These are phyloP conservation scores for Kazachstania viticola DNA, from an alignment of 805 yeast species.

Conservation along the genomic window DNA sequence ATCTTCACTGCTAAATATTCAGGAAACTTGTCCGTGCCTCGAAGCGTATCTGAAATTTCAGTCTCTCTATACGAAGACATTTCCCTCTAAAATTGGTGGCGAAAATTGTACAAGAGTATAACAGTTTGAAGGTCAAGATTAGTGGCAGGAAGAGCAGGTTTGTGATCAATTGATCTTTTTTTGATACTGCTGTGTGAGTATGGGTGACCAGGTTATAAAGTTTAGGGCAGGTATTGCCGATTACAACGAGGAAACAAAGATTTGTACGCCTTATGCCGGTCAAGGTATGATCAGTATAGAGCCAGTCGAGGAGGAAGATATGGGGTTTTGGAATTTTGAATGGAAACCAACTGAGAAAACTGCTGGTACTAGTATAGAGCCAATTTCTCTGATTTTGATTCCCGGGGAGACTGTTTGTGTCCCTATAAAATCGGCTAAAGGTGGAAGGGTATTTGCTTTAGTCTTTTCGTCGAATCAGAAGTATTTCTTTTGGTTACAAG, in stretches of 20 bases:
- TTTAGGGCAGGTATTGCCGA: constrained; percentile 57
- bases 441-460: constrained; percentile 68
- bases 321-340: constrained; percentile 26
- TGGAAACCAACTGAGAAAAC: constrained; percentile 24
- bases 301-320: constrained; percentile 24
- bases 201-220: constrained; percentile 18
- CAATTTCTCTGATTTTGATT: constrained; percentile 47
- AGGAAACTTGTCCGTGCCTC: too few relatives aligned
- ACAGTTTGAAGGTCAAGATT: too few relatives aligned
- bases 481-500: constrained; percentile 63
- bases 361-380: constrained; percentile 15
- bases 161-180: too few relatives aligned
- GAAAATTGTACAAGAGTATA: too few relatives aligned
- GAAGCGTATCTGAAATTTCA: too few relatives aligned
- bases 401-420: constrained; percentile 80
- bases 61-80: too few relatives aligned
- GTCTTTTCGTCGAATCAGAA: constrained; percentile 57
- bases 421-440: constrained; percentile 52
- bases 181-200: too few relatives aligned
- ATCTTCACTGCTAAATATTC: too few relatives aligned
- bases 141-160: too few relatives aligned
- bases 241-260: constrained; percentile 41
- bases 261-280: constrained; percentile 46
- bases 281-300: constrained; percentile 35
- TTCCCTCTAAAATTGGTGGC: too few relatives aligned